Base-by-base conservation (phyloP, 257 asterid genomes). In the Solanum medicagineum region DNA sequence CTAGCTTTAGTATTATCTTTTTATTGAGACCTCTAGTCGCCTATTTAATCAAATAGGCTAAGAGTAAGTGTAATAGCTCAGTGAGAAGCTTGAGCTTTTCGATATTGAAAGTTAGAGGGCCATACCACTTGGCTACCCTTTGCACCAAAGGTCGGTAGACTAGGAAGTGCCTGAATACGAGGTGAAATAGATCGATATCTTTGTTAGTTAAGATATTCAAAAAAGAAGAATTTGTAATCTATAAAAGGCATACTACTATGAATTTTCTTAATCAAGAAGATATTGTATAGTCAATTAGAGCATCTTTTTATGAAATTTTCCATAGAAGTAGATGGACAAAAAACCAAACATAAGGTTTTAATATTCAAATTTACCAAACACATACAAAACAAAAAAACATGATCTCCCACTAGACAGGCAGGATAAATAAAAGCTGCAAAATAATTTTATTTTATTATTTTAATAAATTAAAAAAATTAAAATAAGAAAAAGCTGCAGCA, bases 401-500 rank as follows among this genome's bases (percentile, higher is more conserved):
- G 85, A 87, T 85, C 85, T 87, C 88, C 91, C 92, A 88, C 91
- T 90, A 85, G 82, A 73, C 80, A 55, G 77, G 86, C 88, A 89
- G 20, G 86, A 65, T 75, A 83, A 89, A n/a, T 7, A 80, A 93
- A 89, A 87, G 88, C 91, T 89, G 92, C 87, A 90, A 91, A 88
- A 83, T n/a, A 86, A 59, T 59, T 20, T 20, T 59, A 59, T 59
- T 10, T 10, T n/a, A n/a, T 59, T 57, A 57, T 57, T 51, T 51
- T 12, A 11, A 32, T 44, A 6, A 6, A 7, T 44, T 1, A 57
- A 26, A 1, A 42, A 29, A 29, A 29, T 8, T 1, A 57, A 26
- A 1, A 42, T 55, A 81, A 91, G 90, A 89, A 81, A 91, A 91
- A 89, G 91, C 94, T 92, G 96, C 92, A 59, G 74, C 90, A 87